These are phyloP conservation scores for Luvunga scandens DNA, from an alignment of 345 rosid genomes.

Conservation along the genomic window DNA sequence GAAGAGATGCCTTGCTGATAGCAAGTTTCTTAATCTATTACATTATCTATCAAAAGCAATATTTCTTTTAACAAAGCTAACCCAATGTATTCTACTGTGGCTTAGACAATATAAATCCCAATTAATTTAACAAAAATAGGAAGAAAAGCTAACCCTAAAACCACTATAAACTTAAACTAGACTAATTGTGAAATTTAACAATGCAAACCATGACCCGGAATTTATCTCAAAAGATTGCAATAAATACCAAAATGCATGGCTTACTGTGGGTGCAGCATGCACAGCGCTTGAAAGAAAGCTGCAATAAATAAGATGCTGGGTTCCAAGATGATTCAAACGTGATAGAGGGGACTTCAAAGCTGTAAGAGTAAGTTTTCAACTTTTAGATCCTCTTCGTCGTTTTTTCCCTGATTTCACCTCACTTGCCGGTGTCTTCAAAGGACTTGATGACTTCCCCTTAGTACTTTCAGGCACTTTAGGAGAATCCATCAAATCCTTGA, in stretches of 20 bases:
- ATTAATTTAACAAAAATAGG: constrained; percentile 13
- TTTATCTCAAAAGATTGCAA: neutral
- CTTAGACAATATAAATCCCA: constrained; percentile 23
- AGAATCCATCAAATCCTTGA: constrained; percentile 49
- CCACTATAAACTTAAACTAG: constrained; percentile 25
- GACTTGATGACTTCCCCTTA: constrained; percentile 40
- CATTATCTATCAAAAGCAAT: constrained; percentile 22
- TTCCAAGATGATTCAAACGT: neutral
- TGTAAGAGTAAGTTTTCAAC: neutral
- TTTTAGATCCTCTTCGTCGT: constrained; percentile 49
- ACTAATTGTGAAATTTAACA: constrained; percentile 19
- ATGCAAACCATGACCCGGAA: constrained; percentile 13
- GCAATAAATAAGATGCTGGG: neutral
- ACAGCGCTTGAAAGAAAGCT: constrained; percentile 3
- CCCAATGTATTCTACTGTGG: constrained; percentile 27
- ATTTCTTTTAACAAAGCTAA: constrained; percentile 22
- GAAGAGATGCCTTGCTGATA: neutral
- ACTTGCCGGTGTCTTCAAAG: constrained; percentile 49
- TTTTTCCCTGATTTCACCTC: constrained; percentile 56
- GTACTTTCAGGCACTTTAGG: constrained; percentile 32
- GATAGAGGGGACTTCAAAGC: neutral
- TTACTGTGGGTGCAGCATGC: constrained; percentile 11
- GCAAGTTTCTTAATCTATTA: constrained; percentile 18
- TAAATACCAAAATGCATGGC: constrained; percentile 20
- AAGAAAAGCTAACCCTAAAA: constrained; percentile 24